A percentile compares a stretch with the other conserved stretches of the same genome.
Evolutionary conservation across 345 rosid genomes (phyloP).

Genomic region (Linum tenue): DNA sequence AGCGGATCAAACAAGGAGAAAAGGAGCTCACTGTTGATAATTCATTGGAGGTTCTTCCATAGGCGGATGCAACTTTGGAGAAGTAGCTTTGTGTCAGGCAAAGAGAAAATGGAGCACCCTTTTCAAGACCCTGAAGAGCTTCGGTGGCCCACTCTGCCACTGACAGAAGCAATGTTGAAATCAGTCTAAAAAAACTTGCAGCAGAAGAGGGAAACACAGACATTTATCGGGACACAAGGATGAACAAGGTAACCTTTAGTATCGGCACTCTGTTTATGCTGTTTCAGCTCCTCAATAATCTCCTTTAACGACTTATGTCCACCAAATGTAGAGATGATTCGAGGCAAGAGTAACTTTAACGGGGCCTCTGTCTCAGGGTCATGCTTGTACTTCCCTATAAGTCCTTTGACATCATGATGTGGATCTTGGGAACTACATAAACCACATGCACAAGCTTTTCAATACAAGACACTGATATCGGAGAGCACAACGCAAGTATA

Average conservation of each 20-base stretch:
- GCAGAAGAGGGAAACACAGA: background rate
- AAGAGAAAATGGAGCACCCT: slow-evolving; percentile 93
- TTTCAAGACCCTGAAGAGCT: slow-evolving; percentile 68
- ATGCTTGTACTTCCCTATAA: slow-evolving; percentile 46
- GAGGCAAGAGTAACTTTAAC: slow-evolving; percentile 59
- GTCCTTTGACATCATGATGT: slow-evolving; percentile 39
- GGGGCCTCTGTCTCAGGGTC: slow-evolving; percentile 52
- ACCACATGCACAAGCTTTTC: background rate
- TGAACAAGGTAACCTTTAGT: slow-evolving; percentile 40
- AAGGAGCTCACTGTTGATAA: slow-evolving; percentile 49
- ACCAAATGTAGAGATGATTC: slow-evolving; percentile 54
- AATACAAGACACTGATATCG: background rate
- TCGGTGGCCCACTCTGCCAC: slow-evolving; percentile 81
- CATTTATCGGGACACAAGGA: background rate
- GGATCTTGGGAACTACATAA: slow-evolving; percentile 62
- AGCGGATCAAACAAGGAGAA: background rate
- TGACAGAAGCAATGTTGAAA: slow-evolving; percentile 15
- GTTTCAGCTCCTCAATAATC: slow-evolving; percentile 58
- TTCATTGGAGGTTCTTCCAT: slow-evolving; percentile 41
- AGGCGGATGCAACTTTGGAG: slow-evolving; percentile 63
- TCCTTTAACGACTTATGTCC: slow-evolving; percentile 52
- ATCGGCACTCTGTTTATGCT: slow-evolving; percentile 48
- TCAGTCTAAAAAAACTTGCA: background rate
- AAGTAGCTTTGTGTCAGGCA: slow-evolving; percentile 58
- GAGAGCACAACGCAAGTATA: slow-evolving; percentile 3